A percentile compares a stretch with the other conserved stretches of the same genome.
Evolutionary conservation across 495 filamentous ascomycete genomes (phyloP).

Genomic region (Penicillium robsamsonii): DNA sequence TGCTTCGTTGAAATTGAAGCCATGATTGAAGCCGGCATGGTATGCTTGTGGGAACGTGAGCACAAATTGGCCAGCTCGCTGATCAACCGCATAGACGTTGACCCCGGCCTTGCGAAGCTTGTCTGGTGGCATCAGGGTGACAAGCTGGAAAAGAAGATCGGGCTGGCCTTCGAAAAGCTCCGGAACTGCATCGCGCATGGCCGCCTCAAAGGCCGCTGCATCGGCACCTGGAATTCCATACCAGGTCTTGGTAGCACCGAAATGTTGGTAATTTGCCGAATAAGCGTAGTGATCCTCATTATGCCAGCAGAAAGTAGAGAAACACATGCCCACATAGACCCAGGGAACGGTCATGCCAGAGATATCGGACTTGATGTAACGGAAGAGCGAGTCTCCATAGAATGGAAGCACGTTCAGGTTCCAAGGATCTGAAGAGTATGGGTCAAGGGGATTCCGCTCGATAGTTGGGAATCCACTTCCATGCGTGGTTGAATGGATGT

Average conservation of each 20-base stretch:
- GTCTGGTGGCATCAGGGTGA: constrained; percentile 89
- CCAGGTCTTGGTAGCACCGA: constrained; percentile 98
- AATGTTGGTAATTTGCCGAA: constrained; percentile 98
- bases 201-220: constrained; percentile 88
- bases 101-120: constrained; percentile 95
- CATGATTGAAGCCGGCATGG: constrained; percentile 91
- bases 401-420: constrained; percentile 93
- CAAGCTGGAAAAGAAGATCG: constrained; percentile 93
- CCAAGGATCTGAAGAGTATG: constrained; percentile 88
- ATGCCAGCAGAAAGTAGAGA: constrained; percentile 99
- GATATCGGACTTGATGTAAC: constrained; percentile 96
- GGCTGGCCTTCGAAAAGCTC: constrained; percentile 97
- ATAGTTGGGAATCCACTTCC: constrained; percentile 97
- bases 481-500: constrained; percentile 98
- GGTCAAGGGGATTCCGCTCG: constrained; percentile 82
- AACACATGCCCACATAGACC: constrained; percentile 99
- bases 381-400: constrained; percentile 87
- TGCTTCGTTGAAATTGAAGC: constrained; percentile 98
- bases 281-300: constrained; percentile 98
- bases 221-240: constrained; percentile 96
- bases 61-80: constrained; percentile 93
- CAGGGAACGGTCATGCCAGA: constrained; percentile 99
- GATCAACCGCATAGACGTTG: constrained; percentile 87
- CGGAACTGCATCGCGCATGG: constrained; percentile 92
- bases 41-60: constrained; percentile 93